Percentiles rank a stretch among this genome's conserved stretches.
phyloP scores from a whole-genome alignment of 768 basidiomycete species.

The Amyloporia xantha region DNA sequence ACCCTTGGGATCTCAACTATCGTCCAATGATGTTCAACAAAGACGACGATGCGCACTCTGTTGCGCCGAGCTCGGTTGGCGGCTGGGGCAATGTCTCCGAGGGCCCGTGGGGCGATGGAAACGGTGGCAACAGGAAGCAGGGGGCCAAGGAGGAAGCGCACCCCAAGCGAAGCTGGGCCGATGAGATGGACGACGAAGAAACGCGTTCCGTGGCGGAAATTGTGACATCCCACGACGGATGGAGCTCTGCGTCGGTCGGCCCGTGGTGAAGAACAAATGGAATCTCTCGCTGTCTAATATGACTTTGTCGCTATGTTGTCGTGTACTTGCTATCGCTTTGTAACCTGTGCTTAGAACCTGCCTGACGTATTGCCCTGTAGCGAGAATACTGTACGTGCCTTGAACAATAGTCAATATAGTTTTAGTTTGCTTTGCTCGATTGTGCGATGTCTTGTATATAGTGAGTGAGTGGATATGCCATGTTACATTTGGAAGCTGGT shows the following conservation, averaged over 20 bases:
- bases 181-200: slow-evolving; percentile 7
- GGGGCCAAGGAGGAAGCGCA: not conserved
- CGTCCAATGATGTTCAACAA: not conserved
- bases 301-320: not conserved
- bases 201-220: slow-evolving; percentile 3
- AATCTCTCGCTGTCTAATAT: not conserved
- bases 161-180: slow-evolving; percentile 7
- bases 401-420: too few relatives aligned
- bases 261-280: slow-evolving; percentile 16
- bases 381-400: too few relatives aligned
- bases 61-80: slow-evolving; percentile 4
- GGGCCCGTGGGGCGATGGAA: slow-evolving; percentile 1
- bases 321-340: too few relatives aligned
- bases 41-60: not conserved
- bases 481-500: not conserved
- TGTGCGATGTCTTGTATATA: too few relatives aligned
- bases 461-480: too few relatives aligned
- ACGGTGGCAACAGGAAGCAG: not conserved
- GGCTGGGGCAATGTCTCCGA: slow-evolving; percentile 6
- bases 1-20: not conserved
- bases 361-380: too few relatives aligned
- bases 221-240: slow-evolving; percentile 6
- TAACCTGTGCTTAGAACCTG: too few relatives aligned
- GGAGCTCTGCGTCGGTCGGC: slow-evolving; percentile 10
- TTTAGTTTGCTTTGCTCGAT: too few relatives aligned